Conservation (phyloP, 495 filamentous ascomycete genomes). For the Emericellopsis terricola region DNA sequence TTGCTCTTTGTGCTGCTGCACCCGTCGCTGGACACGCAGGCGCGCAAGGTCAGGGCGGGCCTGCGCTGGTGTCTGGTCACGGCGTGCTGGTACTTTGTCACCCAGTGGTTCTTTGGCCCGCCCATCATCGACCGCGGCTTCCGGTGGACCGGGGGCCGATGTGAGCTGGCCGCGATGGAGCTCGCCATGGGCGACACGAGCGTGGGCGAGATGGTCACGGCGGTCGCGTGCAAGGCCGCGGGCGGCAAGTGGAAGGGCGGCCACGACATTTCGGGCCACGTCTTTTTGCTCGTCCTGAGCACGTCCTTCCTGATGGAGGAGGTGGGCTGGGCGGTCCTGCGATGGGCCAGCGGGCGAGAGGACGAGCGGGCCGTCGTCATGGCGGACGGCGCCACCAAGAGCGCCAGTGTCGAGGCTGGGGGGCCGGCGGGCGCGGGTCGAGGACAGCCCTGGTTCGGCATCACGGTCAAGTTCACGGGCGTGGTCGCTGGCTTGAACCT, state of each 20-base stretch:
- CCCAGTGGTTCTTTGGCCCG: slow-evolving; percentile 94
- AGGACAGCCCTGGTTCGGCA: slow-evolving; percentile 13
- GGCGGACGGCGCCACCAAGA: slow-evolving; percentile 38
- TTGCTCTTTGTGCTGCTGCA: slow-evolving; percentile 42
- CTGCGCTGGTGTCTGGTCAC: slow-evolving; percentile 56
- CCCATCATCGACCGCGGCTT: slow-evolving; percentile 79
- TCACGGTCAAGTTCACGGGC: slow-evolving; percentile 28
- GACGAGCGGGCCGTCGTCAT: slow-evolving; percentile 43
- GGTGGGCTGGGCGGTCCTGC: slow-evolving; percentile 41
- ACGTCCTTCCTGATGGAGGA: slow-evolving; percentile 69
- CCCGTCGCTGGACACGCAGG: slow-evolving; percentile 19
- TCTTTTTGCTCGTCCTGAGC: slow-evolving; percentile 75
- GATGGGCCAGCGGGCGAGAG: slow-evolving; percentile 11
- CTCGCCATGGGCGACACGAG: slow-evolving; percentile 9
- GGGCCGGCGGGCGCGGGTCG: slow-evolving; percentile 7
- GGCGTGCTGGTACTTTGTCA: slow-evolving; percentile 56
- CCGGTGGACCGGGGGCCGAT: slow-evolving; percentile 61
- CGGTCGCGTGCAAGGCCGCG: slow-evolving; percentile 61
- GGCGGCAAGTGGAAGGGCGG: slow-evolving; percentile 79
- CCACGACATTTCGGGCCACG: slow-evolving; percentile 87
- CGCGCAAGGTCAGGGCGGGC: slow-evolving; percentile 28
- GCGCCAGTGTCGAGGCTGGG: slow-evolving; percentile 21
- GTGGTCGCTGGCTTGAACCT: slow-evolving; percentile 43
- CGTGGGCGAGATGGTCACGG: slow-evolving; percentile 40
- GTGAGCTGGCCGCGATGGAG: slow-evolving; percentile 29